phyloP scores from a whole-genome alignment of 371 early-diverging fungal genomes.

The Synchytrium microbalum region DNA sequence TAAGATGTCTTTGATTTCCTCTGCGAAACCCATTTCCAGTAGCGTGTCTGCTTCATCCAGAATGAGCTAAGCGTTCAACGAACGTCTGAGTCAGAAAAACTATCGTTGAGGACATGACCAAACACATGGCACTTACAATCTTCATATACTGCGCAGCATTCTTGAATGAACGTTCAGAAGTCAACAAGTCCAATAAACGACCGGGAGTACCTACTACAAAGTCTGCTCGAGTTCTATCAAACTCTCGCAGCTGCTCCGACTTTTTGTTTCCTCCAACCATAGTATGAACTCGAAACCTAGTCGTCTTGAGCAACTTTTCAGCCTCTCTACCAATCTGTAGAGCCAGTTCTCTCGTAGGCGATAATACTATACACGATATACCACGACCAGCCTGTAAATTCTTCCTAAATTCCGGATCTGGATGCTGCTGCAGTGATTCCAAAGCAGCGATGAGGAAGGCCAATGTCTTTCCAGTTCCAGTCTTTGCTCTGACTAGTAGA shows the following conservation, averaged over 20 bases:
- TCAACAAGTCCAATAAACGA: constrained; percentile 78
- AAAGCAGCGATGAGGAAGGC: constrained; percentile 89
- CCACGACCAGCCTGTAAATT: background rate
- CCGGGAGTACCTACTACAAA: constrained; percentile 96
- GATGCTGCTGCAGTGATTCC: constrained; percentile 51
- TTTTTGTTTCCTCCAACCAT: constrained; percentile 84
- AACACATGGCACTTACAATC: background rate
- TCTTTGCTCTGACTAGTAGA: constrained; percentile 95
- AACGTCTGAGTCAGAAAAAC: constrained; percentile 8
- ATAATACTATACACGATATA: constrained; percentile 68
- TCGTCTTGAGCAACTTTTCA: constrained; percentile 48
- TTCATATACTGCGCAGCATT: background rate
- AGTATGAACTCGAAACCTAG: constrained; percentile 61
- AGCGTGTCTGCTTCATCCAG: constrained; percentile 99
- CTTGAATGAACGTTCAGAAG: constrained; percentile 28
- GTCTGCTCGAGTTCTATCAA: constrained; percentile 62
- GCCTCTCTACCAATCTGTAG: constrained; percentile 89
- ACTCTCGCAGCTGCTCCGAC: constrained; percentile 50
- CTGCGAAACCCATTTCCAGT: constrained; percentile 96
- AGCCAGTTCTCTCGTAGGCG: constrained; percentile 97
- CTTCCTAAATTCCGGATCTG: background rate
- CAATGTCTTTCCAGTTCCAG: constrained; percentile 96
- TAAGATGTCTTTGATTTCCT: constrained; percentile 80
- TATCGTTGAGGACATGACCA: background rate
- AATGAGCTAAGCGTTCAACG: constrained; percentile 58